phyloP scores from a whole-genome alignment of 2,329 filamentous ascomycete species.

The Cladosporium halotolerans region DNA sequence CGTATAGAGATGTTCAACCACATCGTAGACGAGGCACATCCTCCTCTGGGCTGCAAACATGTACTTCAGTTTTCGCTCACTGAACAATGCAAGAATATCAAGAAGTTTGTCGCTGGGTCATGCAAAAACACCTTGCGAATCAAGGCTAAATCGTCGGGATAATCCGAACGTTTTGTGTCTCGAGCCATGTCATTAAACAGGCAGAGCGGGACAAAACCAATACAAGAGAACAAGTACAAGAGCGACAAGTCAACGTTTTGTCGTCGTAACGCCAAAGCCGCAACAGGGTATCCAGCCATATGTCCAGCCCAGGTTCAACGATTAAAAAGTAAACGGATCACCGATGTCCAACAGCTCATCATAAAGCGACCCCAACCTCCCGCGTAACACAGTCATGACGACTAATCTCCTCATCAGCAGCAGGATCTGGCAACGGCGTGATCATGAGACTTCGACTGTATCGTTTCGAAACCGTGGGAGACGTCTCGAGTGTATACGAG shows the following conservation, averaged over 20 bases:
- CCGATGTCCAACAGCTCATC: neutral
- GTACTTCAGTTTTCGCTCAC: too few species aligned
- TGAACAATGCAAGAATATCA: too few species aligned
- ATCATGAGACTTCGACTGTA: constrained; percentile 25
- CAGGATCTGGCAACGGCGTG: neutral
- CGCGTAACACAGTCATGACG: neutral
- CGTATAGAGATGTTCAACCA: too few species aligned
- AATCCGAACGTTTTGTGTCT: too few species aligned
- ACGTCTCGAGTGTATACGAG: constrained; percentile 11
- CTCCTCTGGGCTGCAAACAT: too few species aligned
- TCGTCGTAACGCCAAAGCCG: neutral
- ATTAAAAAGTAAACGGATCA: neutral
- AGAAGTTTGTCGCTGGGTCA: too few species aligned
- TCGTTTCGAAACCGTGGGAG: constrained; percentile 16
- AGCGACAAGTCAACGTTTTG: neutral
- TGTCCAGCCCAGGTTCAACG: neutral
- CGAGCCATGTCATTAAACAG: too few species aligned
- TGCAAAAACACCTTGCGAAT: too few species aligned
- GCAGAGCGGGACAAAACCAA: too few species aligned
- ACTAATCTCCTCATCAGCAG: neutral
- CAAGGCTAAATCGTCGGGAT: too few species aligned
- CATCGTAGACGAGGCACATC: too few species aligned
- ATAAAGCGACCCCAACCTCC: neutral
- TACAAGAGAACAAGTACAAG: too few species aligned
- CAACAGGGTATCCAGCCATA: neutral